These are phyloP conservation scores for Aspergillus puulaauensis DNA, from an alignment of 2,329 filamentous ascomycete genomes.

Conservation along the genomic window DNA sequence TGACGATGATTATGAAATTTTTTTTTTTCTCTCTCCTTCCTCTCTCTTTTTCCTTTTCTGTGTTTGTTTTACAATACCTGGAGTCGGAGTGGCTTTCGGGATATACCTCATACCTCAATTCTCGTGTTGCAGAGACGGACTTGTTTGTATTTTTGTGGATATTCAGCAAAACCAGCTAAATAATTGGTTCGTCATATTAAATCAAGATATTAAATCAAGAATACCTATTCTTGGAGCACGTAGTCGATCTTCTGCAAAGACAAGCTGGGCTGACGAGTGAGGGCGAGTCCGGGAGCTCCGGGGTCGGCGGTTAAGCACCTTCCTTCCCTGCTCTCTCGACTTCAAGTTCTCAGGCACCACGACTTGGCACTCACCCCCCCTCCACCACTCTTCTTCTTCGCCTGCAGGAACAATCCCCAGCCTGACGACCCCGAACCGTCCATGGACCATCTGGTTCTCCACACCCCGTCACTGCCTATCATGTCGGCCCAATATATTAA, in stretches of 20 bases:
- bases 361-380: no score
- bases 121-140: slow-evolving; percentile 6
- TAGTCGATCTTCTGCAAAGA: not conserved
- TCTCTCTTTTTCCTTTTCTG: not conserved
- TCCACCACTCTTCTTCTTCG: not conserved
- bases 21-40: not conserved
- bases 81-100: slow-evolving; percentile 16
- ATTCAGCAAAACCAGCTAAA: not conserved
- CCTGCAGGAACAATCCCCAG: not conserved
- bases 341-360: not conserved
- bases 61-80: not conserved
- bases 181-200: slow-evolving; percentile 8
- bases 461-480: not conserved
- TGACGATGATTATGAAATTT: slow-evolving; percentile 12
- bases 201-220: not conserved
- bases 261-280: not conserved
- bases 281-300: not conserved
- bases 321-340: not conserved
- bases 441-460: not conserved
- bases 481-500: slow-evolving; percentile 4
- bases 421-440: not conserved
- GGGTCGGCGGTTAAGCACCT: not conserved
- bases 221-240: not conserved
- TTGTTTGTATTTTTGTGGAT: slow-evolving; percentile 7
- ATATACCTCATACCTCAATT: slow-evolving; percentile 14